Evolutionary conservation across 495 filamentous ascomycete genomes (phyloP), one percentile per base, ranked within the genome.

Genomic region (Cenococcum geophilum): DNA sequence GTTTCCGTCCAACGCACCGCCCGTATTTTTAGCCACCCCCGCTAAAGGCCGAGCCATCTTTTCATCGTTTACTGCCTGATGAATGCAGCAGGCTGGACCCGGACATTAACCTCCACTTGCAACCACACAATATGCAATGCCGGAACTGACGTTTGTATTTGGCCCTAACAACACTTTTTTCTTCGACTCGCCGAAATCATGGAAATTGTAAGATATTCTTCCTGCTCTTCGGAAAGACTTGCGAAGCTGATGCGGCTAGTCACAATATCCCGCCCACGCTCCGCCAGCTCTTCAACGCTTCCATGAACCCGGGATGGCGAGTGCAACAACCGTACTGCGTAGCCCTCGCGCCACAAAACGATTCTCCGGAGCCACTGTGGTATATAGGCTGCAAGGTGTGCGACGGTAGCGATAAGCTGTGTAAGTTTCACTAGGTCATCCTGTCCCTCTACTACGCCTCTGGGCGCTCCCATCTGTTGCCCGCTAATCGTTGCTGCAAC

Each of bases 131-230:
- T 32, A 49, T 62, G 64, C 64, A 61, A 61, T 68, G 66, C 62
- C 62, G 3, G 58, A 62, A 58, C 14, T 68, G 23, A 65, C 66
- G 11, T 68, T 68, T 54, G 45, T 68, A 37, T 68, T 68, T 32
- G 66, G 66, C 1, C 66, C 66, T 9, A 64, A 68, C 49, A 68
- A 68, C 21, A 68, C 57, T 20, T 68, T 68, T 45, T 68, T 68
- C 66, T 68, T 68, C 55, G 66, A 68, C 62, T 65, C 60, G 45
- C 66, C 66, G 9, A 64, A 68, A 57, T 64, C 66, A 68, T 68
- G 66, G 66, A 68, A 68, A 35, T 65, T 65, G 66, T 68, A 47
- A 61, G 66, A 47, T 12, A 22, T 20, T 22, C 5, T 45, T 18
- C 14, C 18, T 45, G 40, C 14, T 18, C 40, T 45, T 45, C 14